These are phyloP conservation scores for Cladosporium sp. DNA, from an alignment of 2,329 filamentous ascomycete genomes.

Conservation along the genomic window DNA sequence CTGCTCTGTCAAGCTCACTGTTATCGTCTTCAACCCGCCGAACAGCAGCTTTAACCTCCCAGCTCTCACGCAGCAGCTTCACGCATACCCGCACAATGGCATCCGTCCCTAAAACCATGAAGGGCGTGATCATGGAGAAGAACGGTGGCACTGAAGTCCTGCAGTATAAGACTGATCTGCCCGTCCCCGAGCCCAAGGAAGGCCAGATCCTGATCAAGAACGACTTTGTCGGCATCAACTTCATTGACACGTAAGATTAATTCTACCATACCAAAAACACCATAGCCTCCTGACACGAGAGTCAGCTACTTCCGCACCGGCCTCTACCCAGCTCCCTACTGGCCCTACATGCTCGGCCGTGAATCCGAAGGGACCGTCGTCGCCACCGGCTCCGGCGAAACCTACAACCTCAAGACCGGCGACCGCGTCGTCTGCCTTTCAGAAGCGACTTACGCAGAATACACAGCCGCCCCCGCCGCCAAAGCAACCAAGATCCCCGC, in stretches of 20 bases:
- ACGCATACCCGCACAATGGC: constrained; percentile 35
- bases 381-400: constrained; percentile 52
- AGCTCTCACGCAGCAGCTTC: not conserved
- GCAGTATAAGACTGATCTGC: constrained; percentile 65
- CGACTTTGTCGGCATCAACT: constrained; percentile 76
- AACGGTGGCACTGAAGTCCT: constrained; percentile 69
- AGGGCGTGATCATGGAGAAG: constrained; percentile 67
- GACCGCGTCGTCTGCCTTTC: constrained; percentile 69
- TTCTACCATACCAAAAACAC: constrained; percentile 5
- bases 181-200: constrained; percentile 64
- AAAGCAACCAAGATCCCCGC: constrained; percentile 62
- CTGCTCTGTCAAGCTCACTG: not conserved
- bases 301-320: constrained; percentile 76
- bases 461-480: constrained; percentile 50
- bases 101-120: constrained; percentile 64
- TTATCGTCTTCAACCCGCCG: not conserved
- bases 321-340: constrained; percentile 64
- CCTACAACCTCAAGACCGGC: constrained; percentile 56
- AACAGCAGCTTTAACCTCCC: not conserved
- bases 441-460: constrained; percentile 55
- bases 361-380: constrained; percentile 73
- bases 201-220: constrained; percentile 78
- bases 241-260: constrained; percentile 67
- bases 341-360: constrained; percentile 73
- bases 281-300: too few species aligned